These are phyloP conservation scores for Suillus paluster DNA, from an alignment of 768 basidiomycete genomes.

Conservation along the genomic window DNA sequence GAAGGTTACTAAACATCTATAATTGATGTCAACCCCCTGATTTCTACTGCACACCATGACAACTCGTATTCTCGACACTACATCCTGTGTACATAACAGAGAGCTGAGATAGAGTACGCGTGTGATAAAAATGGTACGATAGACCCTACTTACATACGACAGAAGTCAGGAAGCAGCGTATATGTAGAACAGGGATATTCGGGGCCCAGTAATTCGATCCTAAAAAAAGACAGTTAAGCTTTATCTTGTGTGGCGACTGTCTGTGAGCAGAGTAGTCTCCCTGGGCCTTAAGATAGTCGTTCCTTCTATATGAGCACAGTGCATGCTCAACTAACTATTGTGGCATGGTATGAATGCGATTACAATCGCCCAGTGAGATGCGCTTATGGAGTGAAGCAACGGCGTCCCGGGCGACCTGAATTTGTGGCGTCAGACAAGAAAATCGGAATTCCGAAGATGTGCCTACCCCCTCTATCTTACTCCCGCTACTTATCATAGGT, in stretches of 20 bases:
- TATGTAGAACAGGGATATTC: too few relatives aligned
- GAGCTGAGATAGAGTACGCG: not conserved
- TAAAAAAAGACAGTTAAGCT: constrained; percentile 2
- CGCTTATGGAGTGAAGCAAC: not conserved
- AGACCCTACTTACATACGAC: not conserved
- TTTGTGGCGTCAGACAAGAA: not conserved
- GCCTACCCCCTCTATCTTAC: not conserved
- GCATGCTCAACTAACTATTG: not conserved
- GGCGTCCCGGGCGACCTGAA: not conserved
- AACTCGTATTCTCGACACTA: too few relatives aligned
- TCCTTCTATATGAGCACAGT: too few relatives aligned
- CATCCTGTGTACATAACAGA: not conserved
- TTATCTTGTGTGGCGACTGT: not conserved
- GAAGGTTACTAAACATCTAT: too few relatives aligned
- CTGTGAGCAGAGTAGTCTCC: too few relatives aligned
- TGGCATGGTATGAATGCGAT: not conserved
- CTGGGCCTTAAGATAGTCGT: too few relatives aligned
- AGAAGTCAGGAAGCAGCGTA: too few relatives aligned
- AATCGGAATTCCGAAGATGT: not conserved
- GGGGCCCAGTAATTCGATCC: too few relatives aligned
- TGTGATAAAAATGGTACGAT: not conserved
- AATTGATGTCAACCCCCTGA: too few relatives aligned
- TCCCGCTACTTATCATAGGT: not conserved
- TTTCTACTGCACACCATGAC: too few relatives aligned
- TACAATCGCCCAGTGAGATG: not conserved